These are phyloP conservation scores for Flaveria robusta DNA, from an alignment of 129 eudicot genomes.

Conservation along the genomic window DNA sequence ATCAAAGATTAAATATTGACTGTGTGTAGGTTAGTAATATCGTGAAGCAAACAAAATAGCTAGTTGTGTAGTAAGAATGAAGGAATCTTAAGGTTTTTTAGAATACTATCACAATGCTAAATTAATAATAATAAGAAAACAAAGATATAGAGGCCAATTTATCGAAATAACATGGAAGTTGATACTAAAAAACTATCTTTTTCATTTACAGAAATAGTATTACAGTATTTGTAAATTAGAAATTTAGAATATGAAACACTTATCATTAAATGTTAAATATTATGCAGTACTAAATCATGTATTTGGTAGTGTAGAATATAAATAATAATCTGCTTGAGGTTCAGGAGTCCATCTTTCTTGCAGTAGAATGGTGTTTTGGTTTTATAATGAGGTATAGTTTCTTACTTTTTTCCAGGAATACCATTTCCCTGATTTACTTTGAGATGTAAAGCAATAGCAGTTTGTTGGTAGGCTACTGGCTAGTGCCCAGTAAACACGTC, in stretches of 20 bases:
- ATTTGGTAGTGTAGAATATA: neutral
- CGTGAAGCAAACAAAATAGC: neutral
- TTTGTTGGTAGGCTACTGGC: neutral
- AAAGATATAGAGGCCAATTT: neutral
- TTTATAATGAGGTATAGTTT: neutral
- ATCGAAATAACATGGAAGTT: neutral
- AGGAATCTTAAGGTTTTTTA: neutral
- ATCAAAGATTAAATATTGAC: neutral
- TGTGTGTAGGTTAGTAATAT: neutral
- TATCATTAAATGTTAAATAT: neutral
- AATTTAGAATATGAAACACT: neutral
- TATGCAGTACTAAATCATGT: neutral
- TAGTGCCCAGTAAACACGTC: neutral
- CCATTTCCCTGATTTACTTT: neutral
- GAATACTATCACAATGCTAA: neutral
- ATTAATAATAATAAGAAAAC: neutral
- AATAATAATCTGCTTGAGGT: conserved; percentile 2
- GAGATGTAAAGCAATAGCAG: neutral
- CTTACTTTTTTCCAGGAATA: neutral
- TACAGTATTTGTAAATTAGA: neutral
- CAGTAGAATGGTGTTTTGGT: neutral
- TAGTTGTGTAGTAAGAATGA: neutral
- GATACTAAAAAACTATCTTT: neutral
- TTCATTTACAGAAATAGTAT: neutral
- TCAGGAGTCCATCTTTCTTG: neutral